These are phyloP conservation scores for Trypanosoma melophagium DNA, from an alignment of 208 protist genomes.

Conservation along the genomic window DNA sequence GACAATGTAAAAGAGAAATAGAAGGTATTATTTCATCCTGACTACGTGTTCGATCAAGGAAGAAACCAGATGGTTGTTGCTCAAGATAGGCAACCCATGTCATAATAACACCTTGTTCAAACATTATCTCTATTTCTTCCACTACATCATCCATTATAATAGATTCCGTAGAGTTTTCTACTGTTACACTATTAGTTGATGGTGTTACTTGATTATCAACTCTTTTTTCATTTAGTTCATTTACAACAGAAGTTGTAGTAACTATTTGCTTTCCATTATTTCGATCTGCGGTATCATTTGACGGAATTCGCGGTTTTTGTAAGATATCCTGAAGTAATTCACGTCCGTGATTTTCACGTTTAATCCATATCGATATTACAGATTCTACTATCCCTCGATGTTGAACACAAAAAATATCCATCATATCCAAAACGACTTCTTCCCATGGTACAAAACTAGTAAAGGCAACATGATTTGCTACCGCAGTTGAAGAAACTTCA, in stretches of 20 bases:
- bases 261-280: too few relatives aligned
- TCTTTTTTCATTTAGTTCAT: too few relatives aligned
- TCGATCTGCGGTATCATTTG: background rate
- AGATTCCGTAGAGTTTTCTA: background rate
- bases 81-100: constrained; percentile 69
- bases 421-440: constrained; percentile 59
- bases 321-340: constrained; percentile 82
- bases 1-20: constrained; percentile 3
- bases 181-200: constrained; percentile 18
- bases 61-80: constrained; percentile 17
- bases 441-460: constrained; percentile 54
- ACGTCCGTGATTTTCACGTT: constrained; percentile 61
- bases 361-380: constrained; percentile 66
- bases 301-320: constrained; percentile 36
- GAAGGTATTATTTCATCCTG: background rate
- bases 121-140: constrained; percentile 50
- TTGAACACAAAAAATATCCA: constrained; percentile 37
- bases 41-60: background rate
- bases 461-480: background rate
- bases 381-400: constrained; percentile 40
- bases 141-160: constrained; percentile 49
- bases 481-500: background rate
- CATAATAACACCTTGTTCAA: constrained; percentile 46
- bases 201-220: background rate
- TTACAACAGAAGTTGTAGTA: too few relatives aligned